Evolutionary conservation across 2,329 filamentous ascomycete species (phyloP).

Genomic region (Chaetomiaceae sp.): DNA sequence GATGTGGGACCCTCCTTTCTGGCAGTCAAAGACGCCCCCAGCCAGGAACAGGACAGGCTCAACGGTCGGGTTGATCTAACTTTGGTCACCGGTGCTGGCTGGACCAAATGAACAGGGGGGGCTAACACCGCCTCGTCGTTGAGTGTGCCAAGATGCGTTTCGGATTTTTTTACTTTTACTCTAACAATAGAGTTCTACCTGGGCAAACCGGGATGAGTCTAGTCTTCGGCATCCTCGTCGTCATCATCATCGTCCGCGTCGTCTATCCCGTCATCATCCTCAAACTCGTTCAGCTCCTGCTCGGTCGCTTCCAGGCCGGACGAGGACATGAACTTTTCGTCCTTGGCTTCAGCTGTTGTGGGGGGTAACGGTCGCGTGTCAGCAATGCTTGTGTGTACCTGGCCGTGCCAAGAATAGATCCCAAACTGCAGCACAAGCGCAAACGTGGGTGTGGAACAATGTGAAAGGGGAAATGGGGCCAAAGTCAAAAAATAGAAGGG

Average conservation of each 20-base stretch:
- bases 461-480: too few relatives aligned
- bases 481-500: neutral
- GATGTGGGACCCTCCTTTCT: neutral
- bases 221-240: slow-evolving; percentile 7
- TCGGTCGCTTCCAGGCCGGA: slow-evolving; percentile 61
- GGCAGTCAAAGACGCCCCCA: neutral
- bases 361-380: too few relatives aligned
- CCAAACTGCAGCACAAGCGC: too few relatives aligned
- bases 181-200: neutral
- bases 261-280: slow-evolving; percentile 28
- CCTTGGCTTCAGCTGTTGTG: slow-evolving; percentile 57
- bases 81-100: too few relatives aligned
- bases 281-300: slow-evolving; percentile 52
- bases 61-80: too few relatives aligned
- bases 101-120: too few relatives aligned
- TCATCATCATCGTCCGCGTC: slow-evolving; percentile 15
- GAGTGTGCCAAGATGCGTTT: too few relatives aligned
- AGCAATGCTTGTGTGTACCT: too few relatives aligned
- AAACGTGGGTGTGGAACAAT: too few relatives aligned
- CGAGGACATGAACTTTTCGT: slow-evolving; percentile 63
- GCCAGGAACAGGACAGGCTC: neutral
- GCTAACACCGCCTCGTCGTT: too few relatives aligned
- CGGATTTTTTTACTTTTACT: neutral
- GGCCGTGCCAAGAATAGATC: neutral
- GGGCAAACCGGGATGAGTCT: too few relatives aligned